Base-by-base conservation (phyloP, 345 rosid genomes). In the Eucalyptus fibrosa region DNA sequence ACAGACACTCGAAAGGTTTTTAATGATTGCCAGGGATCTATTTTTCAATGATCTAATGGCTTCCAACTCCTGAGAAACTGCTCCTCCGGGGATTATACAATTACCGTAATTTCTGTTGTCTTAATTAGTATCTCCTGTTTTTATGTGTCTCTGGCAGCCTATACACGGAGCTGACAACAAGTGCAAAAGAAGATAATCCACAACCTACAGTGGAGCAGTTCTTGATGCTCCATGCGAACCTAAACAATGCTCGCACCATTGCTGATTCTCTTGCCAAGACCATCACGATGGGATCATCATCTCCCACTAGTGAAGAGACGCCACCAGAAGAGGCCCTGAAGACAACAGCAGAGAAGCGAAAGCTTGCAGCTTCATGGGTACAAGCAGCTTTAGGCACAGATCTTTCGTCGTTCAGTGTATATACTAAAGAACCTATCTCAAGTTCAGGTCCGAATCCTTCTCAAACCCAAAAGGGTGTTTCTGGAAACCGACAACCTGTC, bases 151-250 rank as follows among this genome's bases (percentile, higher is more conserved):
- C 37, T 55, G 92, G 94, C 94, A 98, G 99, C 87, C 90, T 90
- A 91, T 98, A 96, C 92, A 93, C 96, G 24, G 97, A 96, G 88
- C 94, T 98, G 88, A 92, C 93, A 81, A 91, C 94, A 49, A 91
- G 96, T 81, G 98, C 99, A 7, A 95, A 95, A 90, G 98, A 96
- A 94, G 98, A 96, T 82, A 95, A 96, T 92, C 99, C 99, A 32
- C 96, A 94, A 88, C 98, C 97, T 34, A 94, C 96, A 5, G 98
- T 98, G 87, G 99, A 98, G 92, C 96, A 94, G 92, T 98, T 97
- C 93, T 93, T 98, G 92, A 92, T 93, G 86, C 97, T 98, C 89
- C 94, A 97, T 87, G 91, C 96, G 3, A 92, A 92, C 89, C 91
- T 98, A 91, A 95, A 93, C 88, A 92, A 93, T 87, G 95, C 92